A percentile compares a stretch with the other conserved stretches of the same genome.
These are phyloP conservation scores for Heterobasidion occidentale DNA, from an alignment of 1,284 basidiomycete genomes.

Conservation along the genomic window DNA sequence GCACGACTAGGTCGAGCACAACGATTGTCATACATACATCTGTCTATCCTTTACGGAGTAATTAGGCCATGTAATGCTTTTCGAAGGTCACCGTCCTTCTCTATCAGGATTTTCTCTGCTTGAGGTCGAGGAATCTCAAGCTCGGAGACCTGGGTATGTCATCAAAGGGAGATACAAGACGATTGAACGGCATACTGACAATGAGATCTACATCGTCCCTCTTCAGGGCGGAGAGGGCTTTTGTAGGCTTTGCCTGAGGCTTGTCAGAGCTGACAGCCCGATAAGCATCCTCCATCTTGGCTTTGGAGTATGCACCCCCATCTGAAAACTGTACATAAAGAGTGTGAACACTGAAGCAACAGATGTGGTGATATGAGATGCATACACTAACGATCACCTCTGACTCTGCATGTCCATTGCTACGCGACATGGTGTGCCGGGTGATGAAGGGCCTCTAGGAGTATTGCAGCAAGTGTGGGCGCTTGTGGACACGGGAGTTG, in stretches of 20 bases:
- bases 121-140: conserved; percentile 52
- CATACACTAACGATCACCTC: conserved; percentile 64
- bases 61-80: conserved; percentile 18
- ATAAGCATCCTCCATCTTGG: conserved; percentile 57
- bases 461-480: background rate
- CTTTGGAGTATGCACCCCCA: conserved; percentile 59
- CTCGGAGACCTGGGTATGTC: conserved; percentile 43
- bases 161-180: background rate
- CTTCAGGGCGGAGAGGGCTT: conserved; percentile 31
- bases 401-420: conserved; percentile 53
- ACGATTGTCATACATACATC: too few relatives aligned
- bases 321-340: conserved; percentile 42
- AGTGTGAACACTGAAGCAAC: conserved; percentile 1
- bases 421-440: conserved; percentile 18
- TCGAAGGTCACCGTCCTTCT: conserved; percentile 28
- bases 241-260: conserved; percentile 33
- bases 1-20: too few relatives aligned
- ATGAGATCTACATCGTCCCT: conserved; percentile 59
- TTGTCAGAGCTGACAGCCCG: conserved; percentile 41
- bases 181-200: conserved; percentile 27
- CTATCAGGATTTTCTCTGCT: conserved; percentile 47
- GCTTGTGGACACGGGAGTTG: too few relatives aligned
- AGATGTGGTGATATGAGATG: conserved; percentile 4
- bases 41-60: background rate
- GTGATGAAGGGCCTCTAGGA: conserved; percentile 1